These are phyloP conservation scores for Phytophthora pini DNA, from an alignment of 352 stramenopile genomes.

Conservation along the genomic window DNA sequence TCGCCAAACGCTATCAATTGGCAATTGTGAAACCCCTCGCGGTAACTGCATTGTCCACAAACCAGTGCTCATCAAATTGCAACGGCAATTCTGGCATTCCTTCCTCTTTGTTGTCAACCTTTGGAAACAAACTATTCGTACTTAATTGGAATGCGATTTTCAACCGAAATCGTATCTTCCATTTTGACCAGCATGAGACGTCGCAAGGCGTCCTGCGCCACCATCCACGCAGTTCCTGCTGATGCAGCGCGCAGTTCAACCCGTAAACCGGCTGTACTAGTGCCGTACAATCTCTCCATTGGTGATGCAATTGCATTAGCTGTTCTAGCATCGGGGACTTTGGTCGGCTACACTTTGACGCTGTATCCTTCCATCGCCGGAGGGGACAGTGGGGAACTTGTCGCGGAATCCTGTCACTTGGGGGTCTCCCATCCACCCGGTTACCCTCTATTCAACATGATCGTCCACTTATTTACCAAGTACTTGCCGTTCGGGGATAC, in stretches of 20 bases:
- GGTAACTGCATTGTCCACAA: no score
- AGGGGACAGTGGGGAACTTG: constrained; percentile 92
- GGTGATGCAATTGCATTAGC: constrained; percentile 14
- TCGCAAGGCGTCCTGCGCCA: constrained; percentile 21
- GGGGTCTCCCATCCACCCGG: constrained; percentile 94
- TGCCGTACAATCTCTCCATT: constrained; percentile 8
- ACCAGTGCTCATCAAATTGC: no score
- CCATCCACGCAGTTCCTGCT: constrained; percentile 19
- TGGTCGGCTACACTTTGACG: constrained; percentile 81
- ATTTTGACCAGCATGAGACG: constrained; percentile 37
- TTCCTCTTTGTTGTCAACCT: background rate
- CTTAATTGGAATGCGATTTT: constrained; percentile 8
- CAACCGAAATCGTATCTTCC: constrained; percentile 9
- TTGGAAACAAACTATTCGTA: constrained; percentile 10
- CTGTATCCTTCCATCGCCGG: constrained; percentile 88
- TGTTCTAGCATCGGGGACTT: constrained; percentile 23
- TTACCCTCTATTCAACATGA: constrained; percentile 94
- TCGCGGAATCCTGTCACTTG: constrained; percentile 94
- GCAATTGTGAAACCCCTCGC: no score
- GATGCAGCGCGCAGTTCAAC: background rate
- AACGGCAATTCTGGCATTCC: no score
- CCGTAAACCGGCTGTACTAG: background rate
- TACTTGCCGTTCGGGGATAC: constrained; percentile 42
- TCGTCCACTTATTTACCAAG: constrained; percentile 73
- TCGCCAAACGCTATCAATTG: no score